These are phyloP conservation scores for Brassica juncea DNA, from an alignment of 345 rosid species.

Conservation along the genomic window DNA sequence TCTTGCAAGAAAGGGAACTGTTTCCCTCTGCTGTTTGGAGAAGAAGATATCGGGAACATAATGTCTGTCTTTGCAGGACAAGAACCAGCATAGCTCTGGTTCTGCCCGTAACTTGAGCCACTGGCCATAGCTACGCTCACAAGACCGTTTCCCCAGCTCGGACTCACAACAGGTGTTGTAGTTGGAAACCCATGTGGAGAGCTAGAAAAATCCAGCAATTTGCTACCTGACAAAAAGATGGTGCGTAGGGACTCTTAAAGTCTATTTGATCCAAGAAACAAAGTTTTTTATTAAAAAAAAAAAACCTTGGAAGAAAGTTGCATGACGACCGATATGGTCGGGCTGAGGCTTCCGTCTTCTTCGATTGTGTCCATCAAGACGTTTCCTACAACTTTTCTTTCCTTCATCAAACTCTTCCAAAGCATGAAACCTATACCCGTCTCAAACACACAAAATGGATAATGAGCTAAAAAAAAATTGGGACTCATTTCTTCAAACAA, in stretches of 20 bases:
- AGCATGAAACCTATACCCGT: slow-evolving; percentile 35
- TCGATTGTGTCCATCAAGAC: slow-evolving; percentile 47
- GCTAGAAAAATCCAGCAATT: slow-evolving; percentile 44
- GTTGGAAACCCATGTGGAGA: slow-evolving; percentile 55
- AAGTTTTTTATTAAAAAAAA: neutral
- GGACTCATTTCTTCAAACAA: no score
- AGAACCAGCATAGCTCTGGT: slow-evolving; percentile 21
- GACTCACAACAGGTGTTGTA: slow-evolving; percentile 43
- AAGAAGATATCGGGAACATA: slow-evolving; percentile 48
- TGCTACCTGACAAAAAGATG: slow-evolving; percentile 46
- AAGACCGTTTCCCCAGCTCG: slow-evolving; percentile 46
- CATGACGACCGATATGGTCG: slow-evolving; percentile 17
- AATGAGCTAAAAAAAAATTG: neutral
- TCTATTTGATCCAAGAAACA: slow-evolving; percentile 7
- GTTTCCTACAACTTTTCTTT: slow-evolving; percentile 49
- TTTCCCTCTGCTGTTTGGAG: slow-evolving; percentile 43
- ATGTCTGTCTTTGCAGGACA: slow-evolving; percentile 35
- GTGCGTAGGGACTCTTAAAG: neutral
- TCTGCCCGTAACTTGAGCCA: slow-evolving; percentile 29
- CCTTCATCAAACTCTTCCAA: slow-evolving; percentile 51
- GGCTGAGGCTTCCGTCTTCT: slow-evolving; percentile 45
- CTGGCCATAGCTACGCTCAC: slow-evolving; percentile 26
- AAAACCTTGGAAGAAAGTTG: slow-evolving; percentile 47
- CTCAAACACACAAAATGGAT: neutral
- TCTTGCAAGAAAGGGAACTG: slow-evolving; percentile 55